Conservation (phyloP, 441 rosid genomes). For the Populus hybrid region DNA sequence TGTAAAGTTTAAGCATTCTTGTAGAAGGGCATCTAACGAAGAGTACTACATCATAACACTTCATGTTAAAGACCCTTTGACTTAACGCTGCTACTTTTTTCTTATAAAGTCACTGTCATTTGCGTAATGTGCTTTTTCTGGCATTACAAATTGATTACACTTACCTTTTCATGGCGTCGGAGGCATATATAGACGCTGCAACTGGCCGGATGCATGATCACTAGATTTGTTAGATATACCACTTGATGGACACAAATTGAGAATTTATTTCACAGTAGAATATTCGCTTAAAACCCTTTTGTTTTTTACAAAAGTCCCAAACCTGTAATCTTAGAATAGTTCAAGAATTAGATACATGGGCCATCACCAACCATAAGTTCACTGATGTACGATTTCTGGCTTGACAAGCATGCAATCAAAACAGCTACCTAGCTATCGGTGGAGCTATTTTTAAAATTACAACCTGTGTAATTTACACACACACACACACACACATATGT, state of each 20-base stretch:
- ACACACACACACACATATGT: too few species aligned
- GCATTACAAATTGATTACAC: background rate
- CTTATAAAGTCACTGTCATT: conserved; percentile 18
- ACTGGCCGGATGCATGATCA: background rate
- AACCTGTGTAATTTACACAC: too few species aligned
- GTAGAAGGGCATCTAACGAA: conserved; percentile 22
- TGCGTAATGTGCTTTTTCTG: background rate
- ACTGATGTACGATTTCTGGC: background rate
- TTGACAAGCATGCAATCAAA: background rate
- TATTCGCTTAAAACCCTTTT: background rate
- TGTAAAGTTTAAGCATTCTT: conserved; percentile 7
- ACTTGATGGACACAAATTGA: background rate
- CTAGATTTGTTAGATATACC: background rate
- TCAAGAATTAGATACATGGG: background rate
- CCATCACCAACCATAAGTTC: background rate
- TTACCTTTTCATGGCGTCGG: background rate
- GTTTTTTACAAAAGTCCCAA: too few species aligned
- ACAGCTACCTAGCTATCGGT: background rate
- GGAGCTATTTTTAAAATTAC: background rate
- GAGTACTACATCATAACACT: too few species aligned
- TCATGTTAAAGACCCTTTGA: background rate
- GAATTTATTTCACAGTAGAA: background rate
- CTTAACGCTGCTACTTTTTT: conserved; percentile 2
- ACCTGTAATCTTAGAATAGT: background rate
- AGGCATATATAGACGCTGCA: background rate